A percentile compares a stretch with the other conserved stretches of the same genome.
Evolutionary conservation across 1,284 basidiomycete genomes (phyloP).

Genomic region (Hortiboletus rubellus): DNA sequence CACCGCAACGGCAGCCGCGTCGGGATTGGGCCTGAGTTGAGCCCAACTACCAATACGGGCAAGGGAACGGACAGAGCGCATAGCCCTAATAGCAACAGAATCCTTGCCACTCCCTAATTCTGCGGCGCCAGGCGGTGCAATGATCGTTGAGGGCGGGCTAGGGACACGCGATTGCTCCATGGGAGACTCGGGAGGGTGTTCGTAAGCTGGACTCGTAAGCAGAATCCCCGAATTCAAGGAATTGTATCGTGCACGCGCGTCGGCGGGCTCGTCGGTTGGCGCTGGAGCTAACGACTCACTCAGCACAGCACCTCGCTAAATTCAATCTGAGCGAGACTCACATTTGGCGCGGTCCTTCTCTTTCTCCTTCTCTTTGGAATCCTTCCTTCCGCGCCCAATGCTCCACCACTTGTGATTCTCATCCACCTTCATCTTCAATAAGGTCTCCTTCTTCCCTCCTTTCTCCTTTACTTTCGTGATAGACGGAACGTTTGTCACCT

Average conservation of each 20-base stretch:
- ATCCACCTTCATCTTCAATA: slow-evolving; percentile 46
- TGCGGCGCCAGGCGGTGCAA: slow-evolving; percentile 29
- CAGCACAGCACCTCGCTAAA: slow-evolving; percentile 8
- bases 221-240: slow-evolving; percentile 62
- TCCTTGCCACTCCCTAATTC: slow-evolving; percentile 32
- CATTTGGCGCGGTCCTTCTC: slow-evolving; percentile 42
- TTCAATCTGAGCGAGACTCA: slow-evolving; percentile 29
- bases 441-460: slow-evolving; percentile 25
- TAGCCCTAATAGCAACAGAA: slow-evolving; percentile 75
- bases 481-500: slow-evolving; percentile 59
- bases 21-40: slow-evolving; percentile 46
- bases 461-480: slow-evolving; percentile 35
- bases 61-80: slow-evolving; percentile 68
- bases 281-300: slow-evolving; percentile 46
- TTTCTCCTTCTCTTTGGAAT: slow-evolving; percentile 57
- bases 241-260: slow-evolving; percentile 54
- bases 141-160: slow-evolving; percentile 18
- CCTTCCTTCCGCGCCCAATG: slow-evolving; percentile 67
- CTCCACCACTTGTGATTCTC: slow-evolving; percentile 78
- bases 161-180: slow-evolving; percentile 19
- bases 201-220: slow-evolving; percentile 33
- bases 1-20: slow-evolving; percentile 28
- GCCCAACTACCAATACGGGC: slow-evolving; percentile 72
- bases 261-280: slow-evolving; percentile 31
- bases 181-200: slow-evolving; percentile 11